Percentiles rank a stretch among this genome's conserved stretches.
phyloP scores from a whole-genome alignment of 208 protist genomes.

The Strigomonas galati region DNA sequence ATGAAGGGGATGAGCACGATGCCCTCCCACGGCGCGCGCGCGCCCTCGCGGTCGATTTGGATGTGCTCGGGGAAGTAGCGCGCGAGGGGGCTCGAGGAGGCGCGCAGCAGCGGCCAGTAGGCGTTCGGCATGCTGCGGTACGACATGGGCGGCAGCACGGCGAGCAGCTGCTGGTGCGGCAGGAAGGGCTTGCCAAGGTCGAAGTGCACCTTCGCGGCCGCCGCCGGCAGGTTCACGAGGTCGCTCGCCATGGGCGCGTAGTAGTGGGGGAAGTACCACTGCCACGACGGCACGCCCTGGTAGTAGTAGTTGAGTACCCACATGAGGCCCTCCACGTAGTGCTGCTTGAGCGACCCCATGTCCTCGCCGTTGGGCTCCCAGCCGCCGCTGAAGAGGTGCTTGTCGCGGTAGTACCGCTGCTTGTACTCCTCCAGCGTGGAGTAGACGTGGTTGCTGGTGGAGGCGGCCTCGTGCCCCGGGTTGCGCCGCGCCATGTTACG shows the following conservation, averaged over 20 bases:
- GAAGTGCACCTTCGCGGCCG: conserved; percentile 58
- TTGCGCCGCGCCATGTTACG: conserved; percentile 49
- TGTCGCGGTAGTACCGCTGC: conserved; percentile 80
- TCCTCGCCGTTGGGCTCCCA: conserved; percentile 58
- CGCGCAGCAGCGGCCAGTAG: conserved; percentile 83
- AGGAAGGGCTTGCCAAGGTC: conserved; percentile 77
- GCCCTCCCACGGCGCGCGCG: conserved; percentile 86
- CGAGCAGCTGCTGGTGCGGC: conserved; percentile 96
- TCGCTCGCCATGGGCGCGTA: conserved; percentile 92
- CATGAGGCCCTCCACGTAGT: conserved; percentile 87
- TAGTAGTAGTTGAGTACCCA: conserved; percentile 92
- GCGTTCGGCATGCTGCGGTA: conserved; percentile 85
- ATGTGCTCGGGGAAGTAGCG: conserved; percentile 85
- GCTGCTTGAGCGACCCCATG: conserved; percentile 61
- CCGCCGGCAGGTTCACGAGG: conserved; percentile 69
- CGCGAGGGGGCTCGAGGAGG: conserved; percentile 61
- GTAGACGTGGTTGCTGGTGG: conserved; percentile 15
- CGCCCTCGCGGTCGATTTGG: conserved; percentile 85
- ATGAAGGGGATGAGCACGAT: conserved; percentile 93
- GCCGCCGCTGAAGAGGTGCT: conserved; percentile 77
- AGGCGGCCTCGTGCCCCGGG: conserved; percentile 58
- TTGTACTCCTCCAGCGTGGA: conserved; percentile 73
- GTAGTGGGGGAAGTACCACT: conserved; percentile 93
- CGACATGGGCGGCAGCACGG: conserved; percentile 95
- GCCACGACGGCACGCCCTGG: conserved; percentile 84